Percentiles rank a stretch among this genome's conserved stretches.
Conservation (phyloP, 1,284 basidiomycete species). For the Abortiporus biennis region DNA sequence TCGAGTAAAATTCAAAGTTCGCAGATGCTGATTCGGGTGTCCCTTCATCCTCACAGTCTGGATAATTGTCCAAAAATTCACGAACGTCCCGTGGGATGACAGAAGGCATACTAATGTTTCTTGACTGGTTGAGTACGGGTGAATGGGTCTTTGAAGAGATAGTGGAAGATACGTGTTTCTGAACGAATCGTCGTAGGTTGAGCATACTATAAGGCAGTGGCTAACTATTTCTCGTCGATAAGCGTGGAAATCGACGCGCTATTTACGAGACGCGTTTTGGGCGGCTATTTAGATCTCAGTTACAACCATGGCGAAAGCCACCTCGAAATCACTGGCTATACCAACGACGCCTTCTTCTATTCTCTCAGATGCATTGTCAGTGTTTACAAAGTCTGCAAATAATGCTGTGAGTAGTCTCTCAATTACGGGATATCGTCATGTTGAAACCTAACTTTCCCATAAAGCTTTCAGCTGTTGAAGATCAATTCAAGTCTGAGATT, state of each 20-base stretch:
- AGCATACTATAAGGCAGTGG: too few species aligned
- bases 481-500: conserved; percentile 24
- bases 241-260: too few species aligned
- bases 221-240: too few species aligned
- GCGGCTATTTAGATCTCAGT: too few species aligned
- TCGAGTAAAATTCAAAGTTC: conserved; percentile 64
- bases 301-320: too few species aligned
- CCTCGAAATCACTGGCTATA: too few species aligned
- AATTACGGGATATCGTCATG: background rate
- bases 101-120: conserved; percentile 9
- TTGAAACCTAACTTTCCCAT: background rate
- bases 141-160: too few species aligned
- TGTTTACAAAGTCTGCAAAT: conserved; percentile 21
- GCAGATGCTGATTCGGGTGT: conserved; percentile 27
- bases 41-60: conserved; percentile 36
- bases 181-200: too few species aligned
- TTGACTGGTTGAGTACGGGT: too few species aligned
- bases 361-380: conserved; percentile 22
- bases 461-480: conserved; percentile 22
- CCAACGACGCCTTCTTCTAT: conserved; percentile 16
- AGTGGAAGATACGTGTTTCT: too few species aligned
- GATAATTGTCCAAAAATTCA: conserved; percentile 61
- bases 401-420: conserved; percentile 17
- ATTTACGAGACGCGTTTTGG: too few species aligned
- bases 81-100: conserved; percentile 49